A percentile compares a stretch with the other conserved stretches of the same genome.
These are phyloP conservation scores for Fusarium sp. DNA, from an alignment of 2,329 filamentous ascomycete genomes.

Conservation along the genomic window DNA sequence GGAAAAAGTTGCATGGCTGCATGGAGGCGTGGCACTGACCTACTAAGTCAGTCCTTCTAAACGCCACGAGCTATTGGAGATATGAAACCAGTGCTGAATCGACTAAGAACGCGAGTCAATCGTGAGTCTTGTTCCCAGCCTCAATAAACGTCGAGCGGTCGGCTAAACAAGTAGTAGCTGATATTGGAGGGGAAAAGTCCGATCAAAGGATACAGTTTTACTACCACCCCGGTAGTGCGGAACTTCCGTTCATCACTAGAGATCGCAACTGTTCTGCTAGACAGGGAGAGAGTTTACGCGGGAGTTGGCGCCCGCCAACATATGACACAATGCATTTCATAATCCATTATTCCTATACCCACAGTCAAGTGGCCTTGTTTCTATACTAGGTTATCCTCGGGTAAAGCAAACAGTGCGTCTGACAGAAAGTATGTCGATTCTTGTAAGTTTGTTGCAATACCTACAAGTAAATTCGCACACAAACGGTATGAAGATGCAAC, in stretches of 20 bases:
- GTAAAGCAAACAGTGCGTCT: not conserved
- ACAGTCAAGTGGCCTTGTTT: not conserved
- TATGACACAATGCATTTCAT: not conserved
- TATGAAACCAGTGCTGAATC: not conserved
- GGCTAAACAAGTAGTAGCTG: not conserved
- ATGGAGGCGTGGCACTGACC: not conserved
- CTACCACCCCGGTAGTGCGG: not conserved
- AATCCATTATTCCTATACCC: not conserved
- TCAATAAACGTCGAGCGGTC: not conserved
- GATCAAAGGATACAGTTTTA: not conserved
- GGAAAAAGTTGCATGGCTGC: not conserved
- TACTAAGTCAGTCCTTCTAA: not conserved
- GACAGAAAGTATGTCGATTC: not conserved
- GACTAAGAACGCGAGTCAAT: not conserved
- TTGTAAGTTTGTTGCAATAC: not conserved
- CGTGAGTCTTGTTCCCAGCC: not conserved
- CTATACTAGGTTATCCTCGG: not conserved
- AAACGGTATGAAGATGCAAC: not conserved
- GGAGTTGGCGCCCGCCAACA: not conserved
- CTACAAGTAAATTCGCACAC: not conserved
- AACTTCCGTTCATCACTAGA: not conserved
- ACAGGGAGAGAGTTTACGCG: not conserved
- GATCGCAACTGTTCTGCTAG: not conserved
- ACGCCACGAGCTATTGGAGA: not conserved
- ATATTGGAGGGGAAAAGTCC: not conserved